Evolutionary conservation across 306 rosid species (phyloP).

Genomic region (Malus fusca): DNA sequence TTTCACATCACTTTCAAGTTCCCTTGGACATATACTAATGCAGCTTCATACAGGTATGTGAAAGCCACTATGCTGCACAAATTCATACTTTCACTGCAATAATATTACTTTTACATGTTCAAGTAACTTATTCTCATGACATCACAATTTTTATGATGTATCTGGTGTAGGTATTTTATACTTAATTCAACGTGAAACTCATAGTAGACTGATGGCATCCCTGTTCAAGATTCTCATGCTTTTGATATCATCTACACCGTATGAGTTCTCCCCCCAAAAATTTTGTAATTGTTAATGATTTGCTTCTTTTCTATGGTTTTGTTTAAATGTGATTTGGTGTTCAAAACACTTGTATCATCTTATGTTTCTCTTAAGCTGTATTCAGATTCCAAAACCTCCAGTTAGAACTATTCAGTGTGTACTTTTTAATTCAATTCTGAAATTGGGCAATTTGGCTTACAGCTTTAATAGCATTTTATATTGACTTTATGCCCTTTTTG

Average conservation of each 20-base stretch:
- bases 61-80: neutral
- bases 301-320: neutral
- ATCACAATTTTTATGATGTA: neutral
- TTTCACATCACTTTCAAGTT: slow-evolving; percentile 81
- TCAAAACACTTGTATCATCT: neutral
- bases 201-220: slow-evolving; percentile 66
- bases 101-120: neutral
- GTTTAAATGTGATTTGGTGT: neutral
- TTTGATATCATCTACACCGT: slow-evolving; percentile 85
- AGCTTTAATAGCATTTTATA: neutral
- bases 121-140: neutral
- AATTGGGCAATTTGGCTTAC: neutral
- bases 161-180: slow-evolving; percentile 59
- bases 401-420: neutral
- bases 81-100: neutral
- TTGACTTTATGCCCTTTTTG: neutral
- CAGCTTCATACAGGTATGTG: slow-evolving; percentile 77
- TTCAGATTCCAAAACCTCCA: neutral
- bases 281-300: neutral
- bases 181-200: slow-evolving; percentile 60
- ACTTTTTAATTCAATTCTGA: neutral
- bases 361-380: neutral
- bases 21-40: slow-evolving; percentile 82
- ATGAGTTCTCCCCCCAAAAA: slow-evolving; percentile 22
- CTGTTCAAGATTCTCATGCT: slow-evolving; percentile 80